A percentile compares a stretch with the other conserved stretches of the same genome.
Conservation (phyloP, 495 filamentous ascomycete genomes). For the Penicillium crystallinum region DNA sequence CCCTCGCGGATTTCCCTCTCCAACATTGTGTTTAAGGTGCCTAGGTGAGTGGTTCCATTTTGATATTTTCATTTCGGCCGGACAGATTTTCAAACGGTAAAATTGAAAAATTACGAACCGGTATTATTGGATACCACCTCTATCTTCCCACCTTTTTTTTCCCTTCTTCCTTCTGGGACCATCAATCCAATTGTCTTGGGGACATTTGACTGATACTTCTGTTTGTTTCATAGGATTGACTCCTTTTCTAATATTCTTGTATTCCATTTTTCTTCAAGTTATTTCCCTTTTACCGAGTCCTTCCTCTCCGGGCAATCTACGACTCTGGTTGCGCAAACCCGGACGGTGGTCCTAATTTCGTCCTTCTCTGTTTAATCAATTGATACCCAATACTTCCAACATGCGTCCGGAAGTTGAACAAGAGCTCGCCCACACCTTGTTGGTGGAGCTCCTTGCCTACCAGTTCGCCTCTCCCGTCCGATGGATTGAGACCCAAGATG, state of each 20-base stretch:
- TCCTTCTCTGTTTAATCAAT: slow-evolving; percentile 12
- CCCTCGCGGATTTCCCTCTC: background rate
- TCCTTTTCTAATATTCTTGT: slow-evolving; percentile 5
- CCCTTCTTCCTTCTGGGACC: slow-evolving; percentile 7
- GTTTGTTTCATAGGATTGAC: slow-evolving; percentile 5
- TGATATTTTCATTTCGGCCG: background rate
- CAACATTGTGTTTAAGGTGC: background rate
- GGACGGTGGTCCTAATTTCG: slow-evolving; percentile 2
- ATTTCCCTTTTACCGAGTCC: slow-evolving; percentile 6
- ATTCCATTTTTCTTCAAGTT: slow-evolving; percentile 7
- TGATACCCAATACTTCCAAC: slow-evolving; percentile 34
- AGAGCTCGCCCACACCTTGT: slow-evolving; percentile 93
- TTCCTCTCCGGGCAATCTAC: background rate
- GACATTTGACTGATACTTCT: background rate
- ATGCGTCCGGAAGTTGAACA: slow-evolving; percentile 99
- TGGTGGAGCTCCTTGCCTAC: slow-evolving; percentile 97
- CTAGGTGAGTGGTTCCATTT: background rate
- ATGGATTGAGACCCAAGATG: slow-evolving; percentile 99
- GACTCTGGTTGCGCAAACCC: background rate
- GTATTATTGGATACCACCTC: slow-evolving; percentile 17
- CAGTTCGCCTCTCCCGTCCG: slow-evolving; percentile 97
- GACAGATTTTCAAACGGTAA: background rate
- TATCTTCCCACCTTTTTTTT: slow-evolving; percentile 32
- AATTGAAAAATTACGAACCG: slow-evolving; percentile 17
- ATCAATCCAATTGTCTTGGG: slow-evolving; percentile 1